These are phyloP conservation scores for Penicillium paneum DNA, from an alignment of 2,329 filamentous ascomycete genomes.

Conservation along the genomic window DNA sequence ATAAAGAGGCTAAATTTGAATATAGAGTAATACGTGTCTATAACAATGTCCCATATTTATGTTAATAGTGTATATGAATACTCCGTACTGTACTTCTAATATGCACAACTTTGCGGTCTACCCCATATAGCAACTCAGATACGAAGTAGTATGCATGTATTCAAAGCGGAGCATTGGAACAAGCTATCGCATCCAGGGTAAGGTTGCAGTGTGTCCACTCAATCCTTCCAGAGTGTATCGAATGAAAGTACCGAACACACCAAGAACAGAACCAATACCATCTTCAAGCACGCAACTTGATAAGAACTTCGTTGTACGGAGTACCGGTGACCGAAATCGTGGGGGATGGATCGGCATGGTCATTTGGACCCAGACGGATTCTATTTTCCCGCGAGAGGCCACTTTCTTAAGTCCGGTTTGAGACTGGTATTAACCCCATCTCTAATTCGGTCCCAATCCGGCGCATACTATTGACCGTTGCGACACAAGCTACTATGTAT, in stretches of 20 bases:
- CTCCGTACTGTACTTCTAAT: background rate
- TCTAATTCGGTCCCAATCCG: constrained; percentile 24
- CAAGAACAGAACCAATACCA: constrained; percentile 8
- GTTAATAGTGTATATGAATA: no score
- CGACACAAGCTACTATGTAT: background rate
- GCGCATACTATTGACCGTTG: constrained; percentile 19
- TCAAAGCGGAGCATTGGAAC: constrained; percentile 5
- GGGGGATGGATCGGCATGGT: constrained; percentile 38
- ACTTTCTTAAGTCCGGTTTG: constrained; percentile 11
- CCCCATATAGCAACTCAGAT: background rate
- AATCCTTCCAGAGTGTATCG: background rate
- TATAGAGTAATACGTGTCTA: constrained; percentile 9
- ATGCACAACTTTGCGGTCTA: constrained; percentile 6
- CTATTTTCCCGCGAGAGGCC: constrained; percentile 32
- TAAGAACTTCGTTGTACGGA: constrained; percentile 12
- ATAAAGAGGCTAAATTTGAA: constrained; percentile 16
- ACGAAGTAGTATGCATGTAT: background rate
- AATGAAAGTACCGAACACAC: background rate
- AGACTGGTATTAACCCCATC: constrained; percentile 12
- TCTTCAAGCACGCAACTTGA: constrained; percentile 11
- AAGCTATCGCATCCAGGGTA: constrained; percentile 1
- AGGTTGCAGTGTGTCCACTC: constrained; percentile 6
- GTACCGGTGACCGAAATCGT: constrained; percentile 33
- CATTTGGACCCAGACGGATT: constrained; percentile 34
- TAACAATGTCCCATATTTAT: background rate